phyloP scores from a whole-genome alignment of 2,329 filamentous ascomycete species.

The Phaeosphaeriaceae sp. region DNA sequence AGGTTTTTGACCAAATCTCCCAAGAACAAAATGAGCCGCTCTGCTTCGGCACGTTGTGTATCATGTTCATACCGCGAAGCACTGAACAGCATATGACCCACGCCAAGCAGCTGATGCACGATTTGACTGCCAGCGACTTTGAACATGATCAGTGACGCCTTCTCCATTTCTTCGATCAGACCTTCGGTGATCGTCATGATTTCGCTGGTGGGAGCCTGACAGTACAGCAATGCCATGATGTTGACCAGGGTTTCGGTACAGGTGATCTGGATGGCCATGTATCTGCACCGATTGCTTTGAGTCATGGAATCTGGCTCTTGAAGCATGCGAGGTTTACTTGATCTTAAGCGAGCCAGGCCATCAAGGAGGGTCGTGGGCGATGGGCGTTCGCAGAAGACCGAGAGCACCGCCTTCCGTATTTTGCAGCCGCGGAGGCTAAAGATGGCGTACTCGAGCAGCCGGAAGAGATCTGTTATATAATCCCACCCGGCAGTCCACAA shows the following conservation, averaged over 20 bases:
- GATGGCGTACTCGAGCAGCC: not conserved
- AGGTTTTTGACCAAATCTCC: not conserved
- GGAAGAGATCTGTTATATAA: conserved; percentile 1
- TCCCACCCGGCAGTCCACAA: conserved; percentile 2
- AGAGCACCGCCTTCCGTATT: not conserved
- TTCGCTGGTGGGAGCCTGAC: not conserved
- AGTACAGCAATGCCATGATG: conserved; percentile 3
- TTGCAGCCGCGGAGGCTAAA: conserved; percentile 2
- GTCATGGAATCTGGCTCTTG: not conserved
- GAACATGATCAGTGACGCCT: not conserved
- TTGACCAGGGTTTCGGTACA: not conserved
- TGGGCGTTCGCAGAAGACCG: not conserved
- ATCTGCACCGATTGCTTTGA: not conserved
- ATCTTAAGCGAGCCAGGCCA: not conserved
- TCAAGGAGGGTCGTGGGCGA: conserved; percentile 1
- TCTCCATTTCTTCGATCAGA: not conserved
- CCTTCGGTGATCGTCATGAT: not conserved
- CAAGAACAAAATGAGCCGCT: not conserved
- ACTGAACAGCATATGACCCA: conserved; percentile 2
- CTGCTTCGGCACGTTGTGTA: not conserved
- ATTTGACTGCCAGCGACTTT: conserved; percentile 2
- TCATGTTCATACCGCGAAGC: not conserved
- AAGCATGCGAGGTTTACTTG: not conserved
- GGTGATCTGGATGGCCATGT: conserved; percentile 1
- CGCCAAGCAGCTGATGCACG: conserved; percentile 1